These are phyloP conservation scores for Inga oerstediana DNA, from an alignment of 306 rosid species.

Conservation along the genomic window DNA sequence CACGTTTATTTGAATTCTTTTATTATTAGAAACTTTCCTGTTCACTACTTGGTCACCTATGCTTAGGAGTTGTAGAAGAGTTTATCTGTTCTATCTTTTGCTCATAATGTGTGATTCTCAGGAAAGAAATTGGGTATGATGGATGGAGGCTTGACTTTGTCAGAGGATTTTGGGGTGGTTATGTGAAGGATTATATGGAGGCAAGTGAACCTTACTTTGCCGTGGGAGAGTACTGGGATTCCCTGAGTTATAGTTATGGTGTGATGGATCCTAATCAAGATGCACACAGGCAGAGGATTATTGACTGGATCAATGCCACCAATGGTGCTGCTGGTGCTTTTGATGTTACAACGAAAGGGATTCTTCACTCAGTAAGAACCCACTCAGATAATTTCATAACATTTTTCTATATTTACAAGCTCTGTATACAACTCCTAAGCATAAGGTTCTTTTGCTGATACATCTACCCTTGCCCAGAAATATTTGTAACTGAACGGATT, in stretches of 20 bases:
- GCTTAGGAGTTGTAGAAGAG: neutral
- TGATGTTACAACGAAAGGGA: constrained; percentile 91
- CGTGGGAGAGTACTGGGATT: constrained; percentile 94
- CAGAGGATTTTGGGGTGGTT: constrained; percentile 99
- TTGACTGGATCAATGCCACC: constrained; percentile 88
- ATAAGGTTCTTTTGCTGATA: neutral
- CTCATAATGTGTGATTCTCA: constrained; percentile 36
- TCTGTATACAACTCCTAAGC: neutral
- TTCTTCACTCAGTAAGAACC: constrained; percentile 83
- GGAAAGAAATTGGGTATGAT: constrained; percentile 88
- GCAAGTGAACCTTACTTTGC: constrained; percentile 78
- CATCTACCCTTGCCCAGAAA: neutral
- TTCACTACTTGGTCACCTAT: neutral
- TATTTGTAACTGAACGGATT: neutral
- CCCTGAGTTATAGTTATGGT: constrained; percentile 70
- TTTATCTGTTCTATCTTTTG: constrained; percentile 7
- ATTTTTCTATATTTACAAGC: constrained; percentile 15
- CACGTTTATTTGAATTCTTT: neutral
- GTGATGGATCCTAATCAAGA: constrained; percentile 86
- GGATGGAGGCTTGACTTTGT: constrained; percentile 98
- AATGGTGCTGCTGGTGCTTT: constrained; percentile 81
- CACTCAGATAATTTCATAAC: neutral
- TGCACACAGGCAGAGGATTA: constrained; percentile 86
- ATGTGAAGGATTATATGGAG: constrained; percentile 75
- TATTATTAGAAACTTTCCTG: neutral